Percentiles rank a stretch among this genome's conserved stretches.
These are phyloP conservation scores for Sicyos edulis DNA, from an alignment of 306 rosid genomes.

Conservation along the genomic window DNA sequence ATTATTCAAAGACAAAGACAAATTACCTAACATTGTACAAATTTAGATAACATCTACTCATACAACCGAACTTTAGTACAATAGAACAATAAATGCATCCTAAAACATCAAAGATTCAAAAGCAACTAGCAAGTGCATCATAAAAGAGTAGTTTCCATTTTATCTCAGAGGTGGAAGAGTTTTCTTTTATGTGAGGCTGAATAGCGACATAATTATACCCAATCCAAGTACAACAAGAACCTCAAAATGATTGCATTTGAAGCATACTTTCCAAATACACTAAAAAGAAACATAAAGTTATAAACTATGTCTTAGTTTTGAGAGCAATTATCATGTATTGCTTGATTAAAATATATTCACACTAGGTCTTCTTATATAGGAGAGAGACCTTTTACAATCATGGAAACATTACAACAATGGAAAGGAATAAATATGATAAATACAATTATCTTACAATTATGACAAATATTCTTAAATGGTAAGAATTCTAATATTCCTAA, in stretches of 20 bases:
- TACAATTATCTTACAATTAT: too few relatives aligned
- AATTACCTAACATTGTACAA: not conserved
- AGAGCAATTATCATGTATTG: too few relatives aligned
- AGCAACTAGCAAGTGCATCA: not conserved
- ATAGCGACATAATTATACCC: not conserved
- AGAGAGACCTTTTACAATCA: too few relatives aligned
- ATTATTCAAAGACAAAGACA: not conserved
- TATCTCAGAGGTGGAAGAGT: slow-evolving; percentile 3
- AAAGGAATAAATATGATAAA: too few relatives aligned
- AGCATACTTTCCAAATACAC: not conserved
- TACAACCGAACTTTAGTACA: not conserved
- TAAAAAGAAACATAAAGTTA: not conserved
- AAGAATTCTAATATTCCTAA: too few relatives aligned
- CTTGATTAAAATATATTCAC: too few relatives aligned
- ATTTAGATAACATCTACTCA: not conserved
- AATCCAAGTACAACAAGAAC: not conserved
- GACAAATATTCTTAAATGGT: too few relatives aligned
- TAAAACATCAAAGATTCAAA: not conserved
- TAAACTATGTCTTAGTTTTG: not conserved
- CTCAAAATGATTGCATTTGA: not conserved
- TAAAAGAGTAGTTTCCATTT: not conserved
- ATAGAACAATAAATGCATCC: slow-evolving; percentile 13
- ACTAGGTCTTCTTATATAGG: too few relatives aligned
- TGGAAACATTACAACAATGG: too few relatives aligned
- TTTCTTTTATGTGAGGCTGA: not conserved